Percentiles rank a stretch among this genome's conserved stretches.
Conservation (phyloP, 139 green algal genomes). For the Klebsormidium nitens region DNA sequence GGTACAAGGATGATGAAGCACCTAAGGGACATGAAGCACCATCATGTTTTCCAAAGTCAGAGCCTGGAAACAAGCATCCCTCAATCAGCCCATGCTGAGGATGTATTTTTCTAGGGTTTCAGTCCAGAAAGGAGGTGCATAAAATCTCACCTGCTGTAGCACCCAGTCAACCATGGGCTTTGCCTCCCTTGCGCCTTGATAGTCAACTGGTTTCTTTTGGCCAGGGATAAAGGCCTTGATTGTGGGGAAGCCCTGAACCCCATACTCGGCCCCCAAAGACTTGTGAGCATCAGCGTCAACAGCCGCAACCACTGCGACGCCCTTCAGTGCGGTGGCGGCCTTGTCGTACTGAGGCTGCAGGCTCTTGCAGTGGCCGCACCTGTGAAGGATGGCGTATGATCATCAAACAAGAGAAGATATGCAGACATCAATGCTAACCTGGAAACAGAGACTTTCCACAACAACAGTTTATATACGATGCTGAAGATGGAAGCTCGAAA, state of each 20-base stretch:
- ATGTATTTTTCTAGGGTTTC: no score
- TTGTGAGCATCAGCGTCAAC: constrained; percentile 39
- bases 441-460: background rate
- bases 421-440: background rate
- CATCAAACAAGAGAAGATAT: background rate
- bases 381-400: background rate
- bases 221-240: constrained; percentile 68
- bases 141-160: no score
- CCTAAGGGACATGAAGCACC: no score
- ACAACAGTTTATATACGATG: background rate
- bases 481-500: background rate
- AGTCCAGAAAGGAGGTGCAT: no score
- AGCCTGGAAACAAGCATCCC: no score
- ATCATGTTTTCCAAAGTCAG: no score
- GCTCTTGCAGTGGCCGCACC: constrained; percentile 26
- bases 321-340: constrained; percentile 42
- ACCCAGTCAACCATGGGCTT: constrained; percentile 71
- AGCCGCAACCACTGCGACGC: constrained; percentile 23
- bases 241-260: constrained; percentile 69
- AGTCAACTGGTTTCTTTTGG: constrained; percentile 59
- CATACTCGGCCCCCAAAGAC: constrained; percentile 49
- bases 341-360: constrained; percentile 45
- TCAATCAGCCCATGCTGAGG: no score
- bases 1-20: no score
- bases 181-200: constrained; percentile 62